A percentile compares a stretch with the other conserved stretches of the same genome.
These are phyloP conservation scores for Naganishia onofrii DNA, from an alignment of 768 basidiomycete genomes.

Conservation along the genomic window DNA sequence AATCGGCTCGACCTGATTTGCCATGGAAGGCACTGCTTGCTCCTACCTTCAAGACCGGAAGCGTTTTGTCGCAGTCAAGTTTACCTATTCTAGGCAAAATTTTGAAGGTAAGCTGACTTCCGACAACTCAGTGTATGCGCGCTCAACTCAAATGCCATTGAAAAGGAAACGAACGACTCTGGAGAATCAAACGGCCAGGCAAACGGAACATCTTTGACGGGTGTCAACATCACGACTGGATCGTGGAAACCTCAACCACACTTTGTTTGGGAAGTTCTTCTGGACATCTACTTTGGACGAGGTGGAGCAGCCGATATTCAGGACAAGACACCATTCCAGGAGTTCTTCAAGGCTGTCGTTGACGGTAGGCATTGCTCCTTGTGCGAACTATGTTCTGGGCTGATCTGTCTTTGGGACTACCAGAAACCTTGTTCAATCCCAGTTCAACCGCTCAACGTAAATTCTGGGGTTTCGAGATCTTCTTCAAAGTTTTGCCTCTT, in stretches of 20 bases:
- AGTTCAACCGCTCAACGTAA: slow-evolving; percentile 83
- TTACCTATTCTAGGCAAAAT: slow-evolving; percentile 70
- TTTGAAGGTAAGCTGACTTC: slow-evolving; percentile 64
- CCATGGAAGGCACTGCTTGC: slow-evolving; percentile 67
- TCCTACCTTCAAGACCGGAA: slow-evolving; percentile 72
- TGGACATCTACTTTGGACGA: slow-evolving; percentile 69
- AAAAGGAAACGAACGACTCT: slow-evolving; percentile 57
- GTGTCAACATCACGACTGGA: slow-evolving; percentile 53
- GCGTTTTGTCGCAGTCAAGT: slow-evolving; percentile 70
- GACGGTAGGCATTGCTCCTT: slow-evolving; percentile 64
- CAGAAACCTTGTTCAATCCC: slow-evolving; percentile 81
- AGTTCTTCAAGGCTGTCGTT: slow-evolving; percentile 86
- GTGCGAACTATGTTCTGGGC: neutral
- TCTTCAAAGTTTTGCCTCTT: slow-evolving; percentile 72
- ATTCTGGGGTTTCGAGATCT: slow-evolving; percentile 93
- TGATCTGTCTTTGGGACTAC: neutral
- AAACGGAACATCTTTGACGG: slow-evolving; percentile 13
- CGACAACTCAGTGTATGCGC: slow-evolving; percentile 21
- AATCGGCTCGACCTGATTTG: slow-evolving; percentile 60
- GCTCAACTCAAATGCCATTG: slow-evolving; percentile 28
- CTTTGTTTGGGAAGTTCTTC: slow-evolving; percentile 81
- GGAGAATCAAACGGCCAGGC: slow-evolving; percentile 53
- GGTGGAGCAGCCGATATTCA: slow-evolving; percentile 43
- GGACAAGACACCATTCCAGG: slow-evolving; percentile 69
- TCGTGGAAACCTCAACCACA: slow-evolving; percentile 87